Percentiles rank a stretch among this genome's conserved stretches.
phyloP scores from a whole-genome alignment of 495 filamentous ascomycete species.

The Neurospora sp. region DNA sequence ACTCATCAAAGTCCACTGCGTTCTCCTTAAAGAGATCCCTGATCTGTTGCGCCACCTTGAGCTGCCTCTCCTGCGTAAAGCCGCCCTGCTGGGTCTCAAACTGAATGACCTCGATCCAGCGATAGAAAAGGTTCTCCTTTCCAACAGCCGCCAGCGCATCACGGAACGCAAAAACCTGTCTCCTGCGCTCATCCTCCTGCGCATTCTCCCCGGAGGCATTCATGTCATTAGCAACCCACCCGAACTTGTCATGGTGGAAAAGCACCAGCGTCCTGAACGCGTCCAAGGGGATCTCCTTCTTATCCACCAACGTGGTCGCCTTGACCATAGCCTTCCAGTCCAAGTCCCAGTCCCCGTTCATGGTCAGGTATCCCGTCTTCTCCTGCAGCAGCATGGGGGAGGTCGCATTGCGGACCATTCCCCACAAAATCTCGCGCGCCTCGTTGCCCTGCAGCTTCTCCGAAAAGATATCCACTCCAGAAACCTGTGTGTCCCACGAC shows the following conservation, averaged over 20 bases:
- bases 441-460: constrained; percentile 3
- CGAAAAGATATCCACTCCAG: constrained; percentile 13
- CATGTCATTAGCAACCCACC: constrained; percentile 52
- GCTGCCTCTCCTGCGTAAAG: constrained; percentile 59
- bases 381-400: constrained; percentile 46
- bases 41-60: constrained; percentile 50
- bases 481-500: constrained; percentile 42
- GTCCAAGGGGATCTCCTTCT: constrained; percentile 42
- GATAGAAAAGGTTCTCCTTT: constrained; percentile 76
- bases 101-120: constrained; percentile 78
- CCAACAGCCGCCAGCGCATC: constrained; percentile 59
- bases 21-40: constrained; percentile 57
- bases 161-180: constrained; percentile 60
- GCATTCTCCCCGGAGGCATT: constrained; percentile 38
- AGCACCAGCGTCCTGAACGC: constrained; percentile 55
- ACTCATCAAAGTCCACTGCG: constrained; percentile 64
- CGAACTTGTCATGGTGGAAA: constrained; percentile 51
- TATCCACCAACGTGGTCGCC: constrained; percentile 54
- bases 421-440: constrained; percentile 21
- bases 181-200: constrained; percentile 42
- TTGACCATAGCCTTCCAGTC: constrained; percentile 67
- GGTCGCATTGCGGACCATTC: constrained; percentile 41
- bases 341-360: constrained; percentile 71
- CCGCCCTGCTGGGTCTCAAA: constrained; percentile 66
- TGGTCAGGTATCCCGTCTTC: constrained; percentile 72